These are phyloP conservation scores for Postia placenta DNA, from an alignment of 768 basidiomycete genomes.

Conservation along the genomic window DNA sequence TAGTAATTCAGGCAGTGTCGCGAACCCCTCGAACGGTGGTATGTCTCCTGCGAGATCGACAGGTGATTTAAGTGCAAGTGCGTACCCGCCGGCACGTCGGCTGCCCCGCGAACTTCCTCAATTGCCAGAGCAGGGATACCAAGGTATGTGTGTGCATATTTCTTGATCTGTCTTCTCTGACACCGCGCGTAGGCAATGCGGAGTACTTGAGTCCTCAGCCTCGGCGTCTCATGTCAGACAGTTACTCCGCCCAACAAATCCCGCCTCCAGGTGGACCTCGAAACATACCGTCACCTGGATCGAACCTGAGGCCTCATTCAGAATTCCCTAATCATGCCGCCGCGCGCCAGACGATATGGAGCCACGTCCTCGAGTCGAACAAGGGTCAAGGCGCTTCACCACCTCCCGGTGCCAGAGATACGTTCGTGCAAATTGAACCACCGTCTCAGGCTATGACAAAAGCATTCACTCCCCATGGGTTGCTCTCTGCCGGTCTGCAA, in stretches of 20 bases:
- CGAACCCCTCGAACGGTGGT: neutral
- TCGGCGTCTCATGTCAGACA: conserved; percentile 50
- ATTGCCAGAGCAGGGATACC: conserved; percentile 41
- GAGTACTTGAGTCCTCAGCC: conserved; percentile 31
- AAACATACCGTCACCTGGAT: conserved; percentile 18
- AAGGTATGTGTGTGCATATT: conserved; percentile 18
- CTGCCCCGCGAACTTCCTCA: conserved; percentile 63
- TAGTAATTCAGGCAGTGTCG: neutral
- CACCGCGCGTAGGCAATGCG: conserved; percentile 18
- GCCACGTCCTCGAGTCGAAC: conserved; percentile 68
- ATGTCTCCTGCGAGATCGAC: conserved; percentile 14
- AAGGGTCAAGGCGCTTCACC: conserved; percentile 11
- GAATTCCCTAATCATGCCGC: neutral
- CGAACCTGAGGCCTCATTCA: conserved; percentile 22
- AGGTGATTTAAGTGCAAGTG: conserved; percentile 10
- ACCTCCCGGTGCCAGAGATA: conserved; percentile 28
- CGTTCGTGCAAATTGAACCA: conserved; percentile 73
- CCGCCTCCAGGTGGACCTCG: conserved; percentile 16
- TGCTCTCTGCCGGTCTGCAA: conserved; percentile 91
- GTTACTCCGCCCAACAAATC: conserved; percentile 48
- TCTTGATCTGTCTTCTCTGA: too few relatives aligned
- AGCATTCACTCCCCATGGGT: conserved; percentile 90
- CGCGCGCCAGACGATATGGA: conserved; percentile 77
- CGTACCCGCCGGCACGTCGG: conserved; percentile 24
- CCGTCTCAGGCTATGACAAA: conserved; percentile 76